Percentiles rank a stretch among this genome's conserved stretches.
phyloP scores from a whole-genome alignment of 768 basidiomycete genomes.

The Gloeostereum incarnatum region DNA sequence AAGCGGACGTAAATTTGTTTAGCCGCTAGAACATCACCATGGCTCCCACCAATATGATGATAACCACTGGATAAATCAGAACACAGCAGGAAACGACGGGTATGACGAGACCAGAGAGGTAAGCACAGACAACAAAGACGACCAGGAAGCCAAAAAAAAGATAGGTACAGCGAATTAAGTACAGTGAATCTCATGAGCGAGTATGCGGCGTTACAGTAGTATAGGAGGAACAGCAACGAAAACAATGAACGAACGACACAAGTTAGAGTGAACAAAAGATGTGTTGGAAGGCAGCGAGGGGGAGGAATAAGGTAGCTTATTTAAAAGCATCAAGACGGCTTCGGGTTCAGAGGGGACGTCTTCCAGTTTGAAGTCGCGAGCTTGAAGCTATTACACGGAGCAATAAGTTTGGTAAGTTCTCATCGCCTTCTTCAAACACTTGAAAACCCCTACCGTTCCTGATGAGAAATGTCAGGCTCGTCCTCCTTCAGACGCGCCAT shows the following conservation, averaged over 20 bases:
- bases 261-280: not conserved
- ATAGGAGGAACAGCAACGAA: not conserved
- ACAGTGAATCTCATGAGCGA: conserved; percentile 3
- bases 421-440: not conserved
- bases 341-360: conserved; percentile 59
- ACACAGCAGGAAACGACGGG: too few species aligned
- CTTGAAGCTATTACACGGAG: conserved; percentile 45
- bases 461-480: conserved; percentile 63
- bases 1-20: too few species aligned
- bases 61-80: too few species aligned
- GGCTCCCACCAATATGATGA: too few species aligned
- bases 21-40: too few species aligned
- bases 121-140: too few species aligned
- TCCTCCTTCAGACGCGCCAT: conserved; percentile 72
- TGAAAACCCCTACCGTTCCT: conserved; percentile 48
- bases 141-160: too few species aligned
- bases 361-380: conserved; percentile 73
- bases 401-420: not conserved
- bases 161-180: too few species aligned
- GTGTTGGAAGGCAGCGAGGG: not conserved
- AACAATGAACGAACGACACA: not conserved
- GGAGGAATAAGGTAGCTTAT: conserved; percentile 17
- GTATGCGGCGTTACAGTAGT: not conserved
- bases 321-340: conserved; percentile 11
- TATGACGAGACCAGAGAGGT: too few species aligned